Conservation (phyloP, 306 rosid species). For the Abrus precatorius region DNA sequence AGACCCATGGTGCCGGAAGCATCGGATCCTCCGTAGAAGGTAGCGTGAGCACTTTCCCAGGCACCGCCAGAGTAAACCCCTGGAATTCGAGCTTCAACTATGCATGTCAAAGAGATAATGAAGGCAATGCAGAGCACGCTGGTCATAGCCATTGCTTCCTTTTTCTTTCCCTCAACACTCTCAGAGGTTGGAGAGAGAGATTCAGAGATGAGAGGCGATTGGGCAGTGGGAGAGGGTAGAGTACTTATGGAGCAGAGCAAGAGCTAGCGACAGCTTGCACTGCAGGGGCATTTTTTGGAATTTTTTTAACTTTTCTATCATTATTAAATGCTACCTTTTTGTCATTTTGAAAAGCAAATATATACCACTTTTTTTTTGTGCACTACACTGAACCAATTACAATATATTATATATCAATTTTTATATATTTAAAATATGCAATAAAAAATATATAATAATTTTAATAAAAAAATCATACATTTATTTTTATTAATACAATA, state of each 20-base stretch:
- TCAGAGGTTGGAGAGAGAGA: not conserved
- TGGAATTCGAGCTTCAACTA: conserved; percentile 75
- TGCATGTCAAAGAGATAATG: conserved; percentile 55
- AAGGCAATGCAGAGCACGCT: conserved; percentile 50
- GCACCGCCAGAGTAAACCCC: conserved; percentile 75
- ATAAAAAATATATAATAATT: too few relatives aligned
- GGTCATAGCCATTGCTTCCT: conserved; percentile 52
- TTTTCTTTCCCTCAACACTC: not conserved
- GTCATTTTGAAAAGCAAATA: not conserved
- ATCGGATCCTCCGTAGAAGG: conserved; percentile 95
- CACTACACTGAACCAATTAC: too few relatives aligned
- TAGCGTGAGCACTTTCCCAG: conserved; percentile 92
- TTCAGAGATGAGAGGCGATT: conserved; percentile 41
- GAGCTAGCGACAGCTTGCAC: conserved; percentile 20
- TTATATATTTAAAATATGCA: too few relatives aligned
- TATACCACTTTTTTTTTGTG: too few relatives aligned
- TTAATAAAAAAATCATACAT: too few relatives aligned
- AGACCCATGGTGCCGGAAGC: conserved; percentile 99
- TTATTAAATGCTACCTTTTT: conserved; percentile 26
- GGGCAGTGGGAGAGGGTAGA: conserved; percentile 39
- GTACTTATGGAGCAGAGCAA: conserved; percentile 71
- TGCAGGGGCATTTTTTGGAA: conserved; percentile 53
- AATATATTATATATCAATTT: too few relatives aligned
- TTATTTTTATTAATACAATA: too few relatives aligned
- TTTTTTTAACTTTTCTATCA: conserved; percentile 33